These are phyloP conservation scores for Penicillium sp. DNA, from an alignment of 2,329 filamentous ascomycete species.

Conservation along the genomic window DNA sequence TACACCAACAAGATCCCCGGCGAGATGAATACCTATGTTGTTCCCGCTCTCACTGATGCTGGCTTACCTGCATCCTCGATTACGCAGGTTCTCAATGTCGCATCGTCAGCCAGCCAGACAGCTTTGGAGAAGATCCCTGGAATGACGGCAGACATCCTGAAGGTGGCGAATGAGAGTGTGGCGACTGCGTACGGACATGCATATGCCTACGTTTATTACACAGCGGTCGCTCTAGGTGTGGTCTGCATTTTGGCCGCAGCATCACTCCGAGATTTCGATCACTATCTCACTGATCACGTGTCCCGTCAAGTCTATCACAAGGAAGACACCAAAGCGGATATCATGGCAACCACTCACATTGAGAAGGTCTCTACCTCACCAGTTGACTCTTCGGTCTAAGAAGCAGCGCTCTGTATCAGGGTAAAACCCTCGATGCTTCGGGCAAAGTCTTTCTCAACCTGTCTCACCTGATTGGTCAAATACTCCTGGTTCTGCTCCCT, in stretches of 20 bases:
- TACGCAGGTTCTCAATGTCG: not conserved
- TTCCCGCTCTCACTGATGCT: not conserved
- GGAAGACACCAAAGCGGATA: not conserved
- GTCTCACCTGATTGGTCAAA: not conserved
- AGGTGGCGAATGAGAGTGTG: not conserved
- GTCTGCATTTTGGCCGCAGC: not conserved
- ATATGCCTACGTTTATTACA: not conserved
- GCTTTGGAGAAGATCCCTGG: not conserved
- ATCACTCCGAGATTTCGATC: not conserved
- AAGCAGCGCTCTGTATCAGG: not conserved
- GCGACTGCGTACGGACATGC: not conserved
- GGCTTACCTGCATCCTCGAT: not conserved
- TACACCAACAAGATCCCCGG: not conserved
- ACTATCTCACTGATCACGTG: not conserved
- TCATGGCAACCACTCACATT: not conserved
- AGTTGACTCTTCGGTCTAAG: not conserved
- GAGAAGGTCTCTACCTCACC: not conserved
- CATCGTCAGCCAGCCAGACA: not conserved
- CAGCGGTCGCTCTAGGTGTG: not conserved
- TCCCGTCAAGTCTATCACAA: not conserved
- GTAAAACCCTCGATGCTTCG: not conserved
- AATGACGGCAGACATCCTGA: not conserved
- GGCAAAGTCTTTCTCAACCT: not conserved
- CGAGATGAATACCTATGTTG: not conserved
- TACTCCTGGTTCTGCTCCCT: not conserved